These are phyloP conservation scores for Tremella yokohamensis DNA, from an alignment of 768 basidiomycete species.

Conservation along the genomic window DNA sequence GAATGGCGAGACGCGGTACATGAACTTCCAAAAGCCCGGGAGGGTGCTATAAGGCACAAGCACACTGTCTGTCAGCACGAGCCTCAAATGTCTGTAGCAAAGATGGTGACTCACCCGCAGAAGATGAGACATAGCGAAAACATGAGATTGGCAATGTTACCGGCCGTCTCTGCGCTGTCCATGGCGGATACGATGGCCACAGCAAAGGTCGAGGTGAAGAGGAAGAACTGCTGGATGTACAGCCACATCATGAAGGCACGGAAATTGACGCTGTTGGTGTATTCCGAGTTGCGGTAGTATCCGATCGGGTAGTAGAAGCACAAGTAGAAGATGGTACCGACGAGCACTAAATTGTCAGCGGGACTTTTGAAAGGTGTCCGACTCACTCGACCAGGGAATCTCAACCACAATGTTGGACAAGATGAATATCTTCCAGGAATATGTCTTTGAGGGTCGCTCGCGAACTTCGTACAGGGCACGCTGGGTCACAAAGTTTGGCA, in stretches of 20 bases:
- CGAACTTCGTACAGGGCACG: slow-evolving; percentile 54
- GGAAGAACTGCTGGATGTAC: slow-evolving; percentile 42
- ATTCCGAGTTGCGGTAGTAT: slow-evolving; percentile 34
- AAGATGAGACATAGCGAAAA: slow-evolving; percentile 13
- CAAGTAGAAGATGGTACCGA: slow-evolving; percentile 70
- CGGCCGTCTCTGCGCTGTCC: slow-evolving; percentile 70
- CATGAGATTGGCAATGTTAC: slow-evolving; percentile 73
- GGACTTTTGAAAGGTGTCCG: slow-evolving; percentile 35
- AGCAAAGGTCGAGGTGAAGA: slow-evolving; percentile 1
- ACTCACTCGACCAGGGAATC: slow-evolving; percentile 60
- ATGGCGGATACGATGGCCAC: slow-evolving; percentile 66
- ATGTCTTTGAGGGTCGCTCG: slow-evolving; percentile 79
- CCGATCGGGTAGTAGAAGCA: slow-evolving; percentile 46
- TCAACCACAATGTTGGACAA: slow-evolving; percentile 76
- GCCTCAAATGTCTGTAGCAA: slow-evolving; percentile 57
- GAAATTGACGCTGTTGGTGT: slow-evolving; percentile 27
- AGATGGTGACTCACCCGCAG: slow-evolving; percentile 8
- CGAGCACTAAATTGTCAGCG: no score
- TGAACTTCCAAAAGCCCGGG: slow-evolving; percentile 71
- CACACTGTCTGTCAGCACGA: slow-evolving; percentile 18
- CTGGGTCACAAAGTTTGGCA: slow-evolving; percentile 76
- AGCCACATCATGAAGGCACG: slow-evolving; percentile 37
- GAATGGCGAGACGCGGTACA: slow-evolving; percentile 58
- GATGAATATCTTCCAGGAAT: slow-evolving; percentile 79
- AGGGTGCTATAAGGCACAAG: slow-evolving; percentile 48